Base-by-base conservation (phyloP, 371 early-diverging fungal genomes). In the Rhizopus delemar region DNA sequence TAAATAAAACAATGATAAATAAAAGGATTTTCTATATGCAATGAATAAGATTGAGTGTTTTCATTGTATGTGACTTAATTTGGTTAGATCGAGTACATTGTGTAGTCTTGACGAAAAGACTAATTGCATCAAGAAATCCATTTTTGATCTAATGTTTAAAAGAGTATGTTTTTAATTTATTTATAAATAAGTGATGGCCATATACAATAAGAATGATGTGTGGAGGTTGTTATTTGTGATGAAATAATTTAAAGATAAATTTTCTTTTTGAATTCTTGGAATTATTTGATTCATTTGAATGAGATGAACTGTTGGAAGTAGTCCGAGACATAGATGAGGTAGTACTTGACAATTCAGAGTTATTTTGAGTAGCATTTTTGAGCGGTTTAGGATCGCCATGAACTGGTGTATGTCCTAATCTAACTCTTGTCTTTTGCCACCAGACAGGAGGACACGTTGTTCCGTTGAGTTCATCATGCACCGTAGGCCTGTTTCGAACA, bases 371-470 rank as follows among this genome's bases (percentile, higher is more conserved):
- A 2, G 22, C 2, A 22, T 28, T 28, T 29, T 48, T 8, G 7
- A n/a, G 48, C 15, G 41, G 41, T 15, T 59, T 59, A 8, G 45
- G 46, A 55, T 63, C 57, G 33, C 63, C 58, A 38, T 55, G 65
- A 11, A 59, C 52, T 22, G 61, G 56, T n/a, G 62, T 16, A 51
- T 50, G 62, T 35, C 67, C 56, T 41, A 62, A 32, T 32, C 34
- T 57, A 29, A 59, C 49, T 46, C 63, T 50, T 6, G 63, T 70
- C 54, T 66, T 70, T 58, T 66, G 67, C 70, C 70, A 70, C 66
- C 66, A 66, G 3, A 53, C 6, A 13, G 70, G 70, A 29, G 70
- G 70, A n/a, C 66, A 63, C 9, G 70, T 70, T 13, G 46, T 70
- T 9, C 70, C 70, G 11, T 41, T 45, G 3, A 41, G 57, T 38